Conservation (phyloP, 2,329 filamentous ascomycete genomes). For the Xylaria digitata region DNA sequence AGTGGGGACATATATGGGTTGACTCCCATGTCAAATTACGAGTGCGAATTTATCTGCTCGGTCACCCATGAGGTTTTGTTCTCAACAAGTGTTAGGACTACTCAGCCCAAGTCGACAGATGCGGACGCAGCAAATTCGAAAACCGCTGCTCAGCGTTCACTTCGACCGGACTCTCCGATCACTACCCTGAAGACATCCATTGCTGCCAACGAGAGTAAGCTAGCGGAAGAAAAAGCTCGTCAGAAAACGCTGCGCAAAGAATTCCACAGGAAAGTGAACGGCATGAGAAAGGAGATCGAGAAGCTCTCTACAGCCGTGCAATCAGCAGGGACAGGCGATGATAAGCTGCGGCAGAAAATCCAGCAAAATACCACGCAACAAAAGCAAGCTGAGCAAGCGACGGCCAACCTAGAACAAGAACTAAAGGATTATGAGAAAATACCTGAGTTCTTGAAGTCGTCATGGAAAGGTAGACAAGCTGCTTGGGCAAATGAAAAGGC, state of each 20-base stretch:
- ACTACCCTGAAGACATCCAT: constrained; percentile 83
- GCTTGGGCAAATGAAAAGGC: constrained; percentile 66
- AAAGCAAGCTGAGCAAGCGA: constrained; percentile 70
- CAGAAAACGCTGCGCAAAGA: constrained; percentile 80
- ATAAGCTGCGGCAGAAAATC: constrained; percentile 79
- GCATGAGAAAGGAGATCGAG: constrained; percentile 79
- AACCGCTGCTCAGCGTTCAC: constrained; percentile 65
- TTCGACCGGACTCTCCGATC: constrained; percentile 79
- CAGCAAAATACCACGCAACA: constrained; percentile 80
- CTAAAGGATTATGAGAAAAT: constrained; percentile 73
- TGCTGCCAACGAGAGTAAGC: constrained; percentile 74
- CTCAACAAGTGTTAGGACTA: constrained; percentile 76
- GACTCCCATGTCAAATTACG: constrained; percentile 79
- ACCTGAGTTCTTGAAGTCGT: constrained; percentile 69
- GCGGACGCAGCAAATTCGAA: constrained; percentile 50
- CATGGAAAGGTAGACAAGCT: constrained; percentile 66
- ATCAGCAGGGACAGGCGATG: constrained; percentile 77
- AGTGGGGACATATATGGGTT: constrained; percentile 77
- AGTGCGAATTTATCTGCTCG: constrained; percentile 80
- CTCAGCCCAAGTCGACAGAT: constrained; percentile 61
- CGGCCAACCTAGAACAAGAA: constrained; percentile 64
- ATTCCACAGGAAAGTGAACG: constrained; percentile 75
- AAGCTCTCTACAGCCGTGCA: constrained; percentile 73
- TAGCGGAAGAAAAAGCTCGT: constrained; percentile 74
- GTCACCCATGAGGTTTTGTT: constrained; percentile 74